These are phyloP conservation scores for Jamesozyma rosinii DNA, from an alignment of 805 yeast species.

Conservation along the genomic window DNA sequence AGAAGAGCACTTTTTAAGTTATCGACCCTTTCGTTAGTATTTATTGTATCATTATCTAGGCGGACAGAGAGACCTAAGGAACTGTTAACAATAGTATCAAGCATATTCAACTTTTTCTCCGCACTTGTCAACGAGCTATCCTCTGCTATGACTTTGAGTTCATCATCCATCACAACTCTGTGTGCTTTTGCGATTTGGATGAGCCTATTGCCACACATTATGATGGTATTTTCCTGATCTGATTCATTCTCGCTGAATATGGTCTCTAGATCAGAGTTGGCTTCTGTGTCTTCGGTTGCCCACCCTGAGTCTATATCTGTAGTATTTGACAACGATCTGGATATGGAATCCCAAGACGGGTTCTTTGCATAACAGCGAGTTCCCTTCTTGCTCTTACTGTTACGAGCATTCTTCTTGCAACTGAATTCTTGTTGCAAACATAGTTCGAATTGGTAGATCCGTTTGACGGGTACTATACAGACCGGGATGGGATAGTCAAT, in stretches of 20 bases:
- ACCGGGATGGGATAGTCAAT: constrained; percentile 22
- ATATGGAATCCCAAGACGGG: neutral
- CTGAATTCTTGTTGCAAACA: constrained; percentile 6
- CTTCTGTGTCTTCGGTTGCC: neutral
- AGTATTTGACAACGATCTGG: neutral
- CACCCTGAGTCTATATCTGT: neutral
- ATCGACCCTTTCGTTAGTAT: constrained; percentile 11
- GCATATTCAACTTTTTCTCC: constrained; percentile 6
- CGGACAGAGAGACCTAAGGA: constrained; percentile 19
- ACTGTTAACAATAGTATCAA: constrained; percentile 17
- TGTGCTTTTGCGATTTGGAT: constrained; percentile 13
- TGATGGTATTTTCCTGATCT: neutral
- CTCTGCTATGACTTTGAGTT: constrained; percentile 8
- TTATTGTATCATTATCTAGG: constrained; percentile 10
- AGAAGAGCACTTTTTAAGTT: constrained; percentile 22
- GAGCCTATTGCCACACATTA: constrained; percentile 1
- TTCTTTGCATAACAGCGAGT: too few species aligned
- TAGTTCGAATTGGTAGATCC: constrained; percentile 21
- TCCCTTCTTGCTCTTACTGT: neutral
- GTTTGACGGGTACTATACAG: constrained; percentile 21
- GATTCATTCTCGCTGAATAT: neutral
- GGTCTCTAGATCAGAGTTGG: neutral
- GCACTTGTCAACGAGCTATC: constrained; percentile 2
- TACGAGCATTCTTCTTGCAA: neutral
- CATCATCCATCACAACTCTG: constrained; percentile 11